Evolutionary conservation across 2,329 filamentous ascomycete species (phyloP).

Genomic region (Aspergillus fructus): DNA sequence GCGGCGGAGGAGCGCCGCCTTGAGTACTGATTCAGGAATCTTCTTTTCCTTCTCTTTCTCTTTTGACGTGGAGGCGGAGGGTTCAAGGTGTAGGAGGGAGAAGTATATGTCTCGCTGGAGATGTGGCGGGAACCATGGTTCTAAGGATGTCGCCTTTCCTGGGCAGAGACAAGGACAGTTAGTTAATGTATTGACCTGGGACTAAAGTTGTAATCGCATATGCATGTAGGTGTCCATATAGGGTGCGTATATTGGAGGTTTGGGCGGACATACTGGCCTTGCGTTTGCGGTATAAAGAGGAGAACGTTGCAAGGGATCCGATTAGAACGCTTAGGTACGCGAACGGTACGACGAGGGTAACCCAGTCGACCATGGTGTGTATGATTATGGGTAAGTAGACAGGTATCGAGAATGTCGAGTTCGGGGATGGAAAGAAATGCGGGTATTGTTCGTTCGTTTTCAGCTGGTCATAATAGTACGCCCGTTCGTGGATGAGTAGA

Average conservation of each 20-base stretch:
- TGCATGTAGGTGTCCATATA: background rate
- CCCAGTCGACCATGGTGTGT: slow-evolving; percentile 65
- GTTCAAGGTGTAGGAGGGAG: slow-evolving; percentile 77
- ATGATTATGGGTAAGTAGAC: slow-evolving; percentile 15
- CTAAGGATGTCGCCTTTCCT: slow-evolving; percentile 80
- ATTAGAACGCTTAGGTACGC: slow-evolving; percentile 85
- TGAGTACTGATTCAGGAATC: slow-evolving; percentile 80
- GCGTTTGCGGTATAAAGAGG: slow-evolving; percentile 86
- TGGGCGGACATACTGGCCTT: slow-evolving; percentile 66
- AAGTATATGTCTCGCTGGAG: slow-evolving; percentile 93
- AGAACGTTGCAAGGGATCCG: slow-evolving; percentile 88
- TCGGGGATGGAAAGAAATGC: background rate
- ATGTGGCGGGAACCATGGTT: slow-evolving; percentile 91
- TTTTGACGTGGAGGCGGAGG: slow-evolving; percentile 35
- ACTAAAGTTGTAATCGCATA: background rate
- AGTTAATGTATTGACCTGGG: background rate
- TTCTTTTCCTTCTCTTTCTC: slow-evolving; percentile 58
- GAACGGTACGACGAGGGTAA: slow-evolving; percentile 80
- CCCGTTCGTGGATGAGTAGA: background rate
- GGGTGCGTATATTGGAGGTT: no score
- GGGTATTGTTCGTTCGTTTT: background rate
- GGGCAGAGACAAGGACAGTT: slow-evolving; percentile 8
- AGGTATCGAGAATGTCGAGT: background rate
- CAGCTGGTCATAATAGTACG: slow-evolving; percentile 11
- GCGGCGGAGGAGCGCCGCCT: slow-evolving; percentile 82